Evolutionary conservation across 2,329 filamentous ascomycete species (phyloP).

Genomic region (Rhynchosporium agropyri): DNA sequence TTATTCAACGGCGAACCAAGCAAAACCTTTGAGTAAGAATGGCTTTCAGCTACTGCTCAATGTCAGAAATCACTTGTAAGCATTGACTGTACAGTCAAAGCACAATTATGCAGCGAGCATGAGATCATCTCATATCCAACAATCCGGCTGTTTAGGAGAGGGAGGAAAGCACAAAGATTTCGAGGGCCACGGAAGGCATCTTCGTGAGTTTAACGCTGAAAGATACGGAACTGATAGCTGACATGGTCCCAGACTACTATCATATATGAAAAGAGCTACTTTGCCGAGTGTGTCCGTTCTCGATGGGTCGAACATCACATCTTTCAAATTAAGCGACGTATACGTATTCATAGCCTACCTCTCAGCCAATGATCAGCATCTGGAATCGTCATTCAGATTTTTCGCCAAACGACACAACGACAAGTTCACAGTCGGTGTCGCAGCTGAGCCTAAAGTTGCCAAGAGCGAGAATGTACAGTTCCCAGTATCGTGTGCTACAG

Average conservation of each 20-base stretch:
- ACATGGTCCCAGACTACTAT: conserved; percentile 32
- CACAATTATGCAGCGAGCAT: conserved; percentile 46
- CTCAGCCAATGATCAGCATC: conserved; percentile 37
- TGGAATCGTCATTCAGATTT: conserved; percentile 41
- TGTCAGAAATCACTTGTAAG: conserved; percentile 39
- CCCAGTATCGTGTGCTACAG: conserved; percentile 45
- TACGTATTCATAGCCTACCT: conserved; percentile 49
- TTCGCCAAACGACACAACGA: conserved; percentile 46
- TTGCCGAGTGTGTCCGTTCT: conserved; percentile 41
- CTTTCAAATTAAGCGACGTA: conserved; percentile 46
- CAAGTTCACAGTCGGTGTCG: conserved; percentile 48
- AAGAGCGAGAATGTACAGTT: conserved; percentile 7
- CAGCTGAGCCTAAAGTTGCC: conserved; percentile 34
- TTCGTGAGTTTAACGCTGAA: conserved; percentile 40
- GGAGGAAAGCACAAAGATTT: conserved; percentile 45
- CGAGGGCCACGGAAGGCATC: conserved; percentile 48
- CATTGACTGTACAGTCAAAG: conserved; percentile 47
- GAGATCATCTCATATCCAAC: conserved; percentile 51
- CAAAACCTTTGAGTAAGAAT: conserved; percentile 32
- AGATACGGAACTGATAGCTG: conserved; percentile 13
- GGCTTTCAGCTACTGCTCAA: conserved; percentile 30
- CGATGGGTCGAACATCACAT: conserved; percentile 37
- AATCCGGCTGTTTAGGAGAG: conserved; percentile 48
- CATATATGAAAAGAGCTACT: conserved; percentile 40
- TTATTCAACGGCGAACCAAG: conserved; percentile 22